Conservation (phyloP, 2,329 filamentous ascomycete species). For the Colletotrichum higginsianum region DNA sequence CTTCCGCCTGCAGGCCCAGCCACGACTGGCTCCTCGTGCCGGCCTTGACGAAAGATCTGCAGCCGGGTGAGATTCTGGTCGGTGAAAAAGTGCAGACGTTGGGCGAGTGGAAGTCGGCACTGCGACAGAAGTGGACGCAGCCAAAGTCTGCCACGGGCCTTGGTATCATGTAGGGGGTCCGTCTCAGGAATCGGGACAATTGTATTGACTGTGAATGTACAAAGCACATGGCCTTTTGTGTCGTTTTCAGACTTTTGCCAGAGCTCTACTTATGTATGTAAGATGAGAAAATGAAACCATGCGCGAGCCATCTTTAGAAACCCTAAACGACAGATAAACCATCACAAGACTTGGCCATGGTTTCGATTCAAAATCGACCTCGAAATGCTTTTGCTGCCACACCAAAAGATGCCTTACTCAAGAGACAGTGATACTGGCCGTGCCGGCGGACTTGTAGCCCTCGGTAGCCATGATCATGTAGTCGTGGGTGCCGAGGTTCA, state of each 20-base stretch:
- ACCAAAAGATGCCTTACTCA: background rate
- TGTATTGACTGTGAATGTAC: background rate
- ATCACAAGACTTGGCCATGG: background rate
- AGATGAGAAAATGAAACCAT: too few species aligned
- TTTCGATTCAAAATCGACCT: too few species aligned
- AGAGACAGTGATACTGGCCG: slow-evolving; percentile 55
- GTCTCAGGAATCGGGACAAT: background rate
- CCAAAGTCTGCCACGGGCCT: slow-evolving; percentile 17
- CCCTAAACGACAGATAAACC: background rate
- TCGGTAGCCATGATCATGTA: slow-evolving; percentile 71
- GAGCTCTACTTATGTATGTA: background rate
- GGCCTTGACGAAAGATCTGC: slow-evolving; percentile 52
- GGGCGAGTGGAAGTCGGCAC: slow-evolving; percentile 53
- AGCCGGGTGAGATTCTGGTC: slow-evolving; percentile 57
- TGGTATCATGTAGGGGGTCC: slow-evolving; percentile 1
- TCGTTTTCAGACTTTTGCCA: too few species aligned
- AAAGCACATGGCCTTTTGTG: background rate
- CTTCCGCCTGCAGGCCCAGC: slow-evolving; percentile 48
- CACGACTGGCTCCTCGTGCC: slow-evolving; percentile 58
- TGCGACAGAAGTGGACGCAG: slow-evolving; percentile 48
- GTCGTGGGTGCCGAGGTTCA: slow-evolving; percentile 63
- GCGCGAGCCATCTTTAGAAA: background rate
- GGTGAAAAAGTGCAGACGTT: slow-evolving; percentile 52
- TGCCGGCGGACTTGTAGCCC: slow-evolving; percentile 66
- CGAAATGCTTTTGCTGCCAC: background rate